Base-by-base conservation (phyloP, 768 basidiomycete species). In the Tricholoma saponaceum region DNA sequence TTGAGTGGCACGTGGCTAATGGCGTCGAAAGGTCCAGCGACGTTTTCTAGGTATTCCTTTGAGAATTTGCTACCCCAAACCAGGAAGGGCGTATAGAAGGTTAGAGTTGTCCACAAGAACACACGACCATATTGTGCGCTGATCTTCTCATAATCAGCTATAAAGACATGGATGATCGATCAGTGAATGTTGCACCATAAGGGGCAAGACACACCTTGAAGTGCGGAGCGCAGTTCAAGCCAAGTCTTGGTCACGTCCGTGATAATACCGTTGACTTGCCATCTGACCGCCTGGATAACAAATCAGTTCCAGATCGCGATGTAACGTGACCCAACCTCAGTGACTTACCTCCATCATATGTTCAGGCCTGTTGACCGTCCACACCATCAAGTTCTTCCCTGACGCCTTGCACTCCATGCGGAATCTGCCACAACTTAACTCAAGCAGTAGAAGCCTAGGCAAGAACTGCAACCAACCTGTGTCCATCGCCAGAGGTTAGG, bases 321-420 rank as follows among this genome's bases (percentile, higher is more conserved):
- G 20, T 8, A 25, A 33, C 20, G 32, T 44, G 32, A 33, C 8
- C 6, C 53, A 26, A 55, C 25, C n/a, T 25, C 26, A 51, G 52
- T 28, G 5, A 70, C 83, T 43, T 26, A 86, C 90, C 84, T 94
- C 91, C 81, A 92, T 89, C 92, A 94, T 93, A 66, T 93, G 86
- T 54, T 84, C 84, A 9, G 85, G 85, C 47, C 87, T 81, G 67
- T 99, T 99, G 25, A 98, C 96, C 0, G 97, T 99, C 97, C 95
- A 98, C 3, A 94, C 92, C 83, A 95, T 88, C 56, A 98, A 64
- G 62, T 80, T 80, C 80, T 97, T 97, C 18, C 89, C 89, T 0
- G 84, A 84, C 14, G 68, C 76, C 68, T 86, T 85, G 75, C 92
- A 95, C 62, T 95, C 89, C 47, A 77, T 72, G 55, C 87, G 76